Evolutionary conservation across 2,329 filamentous ascomycete genomes (phyloP).

Genomic region (Xylaria multiplex): DNA sequence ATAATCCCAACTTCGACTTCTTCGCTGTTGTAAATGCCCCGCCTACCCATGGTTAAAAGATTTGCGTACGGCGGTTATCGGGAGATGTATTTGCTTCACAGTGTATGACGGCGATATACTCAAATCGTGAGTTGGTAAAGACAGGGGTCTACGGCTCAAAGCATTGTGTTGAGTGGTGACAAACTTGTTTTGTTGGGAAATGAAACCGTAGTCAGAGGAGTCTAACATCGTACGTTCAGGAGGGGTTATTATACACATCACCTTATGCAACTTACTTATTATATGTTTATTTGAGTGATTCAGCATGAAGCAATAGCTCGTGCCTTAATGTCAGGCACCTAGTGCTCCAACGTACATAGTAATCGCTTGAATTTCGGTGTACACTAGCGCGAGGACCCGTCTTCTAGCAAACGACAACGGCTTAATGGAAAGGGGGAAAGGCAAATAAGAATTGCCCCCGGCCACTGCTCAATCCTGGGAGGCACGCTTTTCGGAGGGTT

Average conservation of each 20-base stretch:
- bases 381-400: too few species aligned
- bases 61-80: not conserved
- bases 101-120: not conserved
- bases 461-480: too few species aligned
- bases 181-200: not conserved
- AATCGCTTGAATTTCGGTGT: too few species aligned
- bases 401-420: too few species aligned
- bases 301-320: too few species aligned
- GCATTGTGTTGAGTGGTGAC: too few species aligned
- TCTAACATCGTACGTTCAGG: not conserved
- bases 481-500: too few species aligned
- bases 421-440: too few species aligned
- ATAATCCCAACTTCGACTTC: constrained; percentile 47
- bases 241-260: not conserved
- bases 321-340: too few species aligned
- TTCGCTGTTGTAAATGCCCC: constrained; percentile 42
- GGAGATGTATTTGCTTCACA: not conserved
- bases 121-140: not conserved
- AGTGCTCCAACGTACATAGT: too few species aligned
- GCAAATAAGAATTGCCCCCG: too few species aligned
- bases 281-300: too few species aligned
- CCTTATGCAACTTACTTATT: not conserved
- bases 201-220: not conserved
- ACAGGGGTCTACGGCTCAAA: not conserved
- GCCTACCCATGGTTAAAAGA: constrained; percentile 42